A percentile compares a stretch with the other conserved stretches of the same genome.
phyloP scores from a whole-genome alignment of 1,284 basidiomycete species.

The Pholiota adiposa region DNA sequence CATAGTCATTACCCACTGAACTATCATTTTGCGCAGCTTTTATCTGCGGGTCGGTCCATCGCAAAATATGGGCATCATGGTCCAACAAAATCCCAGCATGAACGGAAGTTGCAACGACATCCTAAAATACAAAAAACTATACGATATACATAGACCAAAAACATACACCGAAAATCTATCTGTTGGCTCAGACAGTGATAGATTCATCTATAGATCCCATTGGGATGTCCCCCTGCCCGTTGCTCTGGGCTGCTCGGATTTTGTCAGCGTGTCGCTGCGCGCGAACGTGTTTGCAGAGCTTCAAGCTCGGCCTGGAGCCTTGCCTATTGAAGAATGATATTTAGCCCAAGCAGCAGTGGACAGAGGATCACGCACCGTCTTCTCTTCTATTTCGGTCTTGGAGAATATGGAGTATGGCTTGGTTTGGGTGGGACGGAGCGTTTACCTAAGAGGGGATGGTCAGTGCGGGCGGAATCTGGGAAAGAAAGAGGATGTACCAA shows the following conservation, averaged over 20 bases:
- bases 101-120: neutral
- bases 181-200: slow-evolving; percentile 12
- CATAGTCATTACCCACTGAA: neutral
- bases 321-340: slow-evolving; percentile 33
- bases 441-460: slow-evolving; percentile 41
- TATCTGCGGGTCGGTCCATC: neutral
- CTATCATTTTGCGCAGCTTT: neutral
- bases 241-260: slow-evolving; percentile 17
- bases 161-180: neutral
- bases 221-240: slow-evolving; percentile 7
- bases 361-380: slow-evolving; percentile 49
- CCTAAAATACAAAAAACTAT: neutral
- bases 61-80: neutral
- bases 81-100: neutral
- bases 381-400: slow-evolving; percentile 59
- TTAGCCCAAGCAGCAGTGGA: neutral
- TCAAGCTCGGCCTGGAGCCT: slow-evolving; percentile 55
- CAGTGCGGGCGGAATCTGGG: neutral
- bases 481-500: slow-evolving; percentile 45
- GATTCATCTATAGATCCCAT: slow-evolving; percentile 10
- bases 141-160: slow-evolving; percentile 2
- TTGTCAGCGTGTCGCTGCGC: slow-evolving; percentile 23
- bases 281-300: slow-evolving; percentile 37
- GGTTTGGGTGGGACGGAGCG: slow-evolving; percentile 43
- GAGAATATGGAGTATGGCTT: slow-evolving; percentile 64